Evolutionary conservation across 2,329 filamentous ascomycete genomes (phyloP).

Genomic region (Exophiala mesophila): DNA sequence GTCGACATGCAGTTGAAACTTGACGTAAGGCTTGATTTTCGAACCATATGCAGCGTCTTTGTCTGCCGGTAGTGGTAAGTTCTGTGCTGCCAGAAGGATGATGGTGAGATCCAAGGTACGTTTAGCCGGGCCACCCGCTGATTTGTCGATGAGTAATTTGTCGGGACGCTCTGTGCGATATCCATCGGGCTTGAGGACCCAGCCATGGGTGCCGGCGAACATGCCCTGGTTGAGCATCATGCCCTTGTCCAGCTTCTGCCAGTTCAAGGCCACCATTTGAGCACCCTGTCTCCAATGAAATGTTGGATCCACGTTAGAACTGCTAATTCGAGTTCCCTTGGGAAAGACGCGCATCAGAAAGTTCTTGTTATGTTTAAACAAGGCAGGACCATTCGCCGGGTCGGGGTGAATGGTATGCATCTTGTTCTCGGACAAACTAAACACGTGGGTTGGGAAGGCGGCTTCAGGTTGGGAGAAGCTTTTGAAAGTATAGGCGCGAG

Average conservation of each 20-base stretch:
- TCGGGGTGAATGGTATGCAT: conserved; percentile 59
- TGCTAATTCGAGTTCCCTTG: conserved; percentile 72
- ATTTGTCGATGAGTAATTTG: conserved; percentile 19
- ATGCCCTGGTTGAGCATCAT: conserved; percentile 96
- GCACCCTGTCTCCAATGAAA: conserved; percentile 84
- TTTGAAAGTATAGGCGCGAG: conserved; percentile 75
- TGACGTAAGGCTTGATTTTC: conserved; percentile 68
- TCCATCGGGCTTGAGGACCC: conserved; percentile 75
- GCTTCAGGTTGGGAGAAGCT: conserved; percentile 61
- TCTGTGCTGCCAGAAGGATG: conserved; percentile 70
- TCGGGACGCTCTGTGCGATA: conserved; percentile 48
- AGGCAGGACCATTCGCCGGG: conserved; percentile 47
- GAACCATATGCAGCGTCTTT: conserved; percentile 33
- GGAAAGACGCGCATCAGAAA: conserved; percentile 88
- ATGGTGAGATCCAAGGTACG: conserved; percentile 63
- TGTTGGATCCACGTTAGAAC: conserved; percentile 80
- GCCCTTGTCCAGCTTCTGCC: conserved; percentile 83
- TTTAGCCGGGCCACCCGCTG: conserved; percentile 41
- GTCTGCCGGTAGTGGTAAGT: conserved; percentile 61
- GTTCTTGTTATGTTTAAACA: conserved; percentile 77
- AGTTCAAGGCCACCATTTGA: conserved; percentile 89
- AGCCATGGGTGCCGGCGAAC: conserved; percentile 76
- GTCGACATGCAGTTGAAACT: conserved; percentile 76
- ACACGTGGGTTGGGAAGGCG: conserved; percentile 57
- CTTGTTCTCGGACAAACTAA: conserved; percentile 59